Evolutionary conservation across 495 filamentous ascomycete species (phyloP).

Genomic region (Talaromyces trachyspermus): DNA sequence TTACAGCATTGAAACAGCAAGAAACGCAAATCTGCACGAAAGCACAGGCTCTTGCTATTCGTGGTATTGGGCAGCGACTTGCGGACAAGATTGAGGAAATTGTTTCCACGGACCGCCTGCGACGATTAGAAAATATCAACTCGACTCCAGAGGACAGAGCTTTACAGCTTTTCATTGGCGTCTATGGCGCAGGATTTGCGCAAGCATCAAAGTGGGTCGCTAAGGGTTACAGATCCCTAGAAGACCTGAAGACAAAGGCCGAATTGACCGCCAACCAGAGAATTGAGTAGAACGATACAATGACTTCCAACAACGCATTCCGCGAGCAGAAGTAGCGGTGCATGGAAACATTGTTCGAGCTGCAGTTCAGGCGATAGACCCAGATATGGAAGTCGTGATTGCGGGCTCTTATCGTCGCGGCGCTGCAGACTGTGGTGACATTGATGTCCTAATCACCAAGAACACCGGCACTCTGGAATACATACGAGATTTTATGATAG

Average conservation of each 20-base stretch:
- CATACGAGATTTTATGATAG: slow-evolving; percentile 58
- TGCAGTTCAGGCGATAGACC: slow-evolving; percentile 55
- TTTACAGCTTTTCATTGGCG: slow-evolving; percentile 61
- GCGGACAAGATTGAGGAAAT: slow-evolving; percentile 93
- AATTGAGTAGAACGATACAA: slow-evolving; percentile 71
- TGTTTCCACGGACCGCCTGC: slow-evolving; percentile 63
- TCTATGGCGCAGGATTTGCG: slow-evolving; percentile 71
- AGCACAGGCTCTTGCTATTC: slow-evolving; percentile 59
- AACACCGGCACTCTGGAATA: slow-evolving; percentile 44
- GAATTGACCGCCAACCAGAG: slow-evolving; percentile 65
- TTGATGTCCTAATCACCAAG: slow-evolving; percentile 83
- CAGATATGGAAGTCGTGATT: slow-evolving; percentile 58
- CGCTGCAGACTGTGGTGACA: slow-evolving; percentile 63
- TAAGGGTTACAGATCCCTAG: slow-evolving; percentile 65
- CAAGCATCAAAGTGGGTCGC: slow-evolving; percentile 73
- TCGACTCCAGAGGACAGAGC: slow-evolving; percentile 55
- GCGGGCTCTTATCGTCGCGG: slow-evolving; percentile 86
- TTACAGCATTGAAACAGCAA: slow-evolving; percentile 64
- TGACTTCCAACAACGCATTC: slow-evolving; percentile 79
- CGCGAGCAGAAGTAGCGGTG: slow-evolving; percentile 64
- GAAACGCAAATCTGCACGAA: slow-evolving; percentile 55
- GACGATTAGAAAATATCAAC: slow-evolving; percentile 62
- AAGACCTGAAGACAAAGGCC: slow-evolving; percentile 59
- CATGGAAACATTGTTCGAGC: slow-evolving; percentile 62
- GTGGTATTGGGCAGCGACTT: slow-evolving; percentile 66